phyloP scores from a whole-genome alignment of 139 green algal species.

The Trebouxia sp. region DNA sequence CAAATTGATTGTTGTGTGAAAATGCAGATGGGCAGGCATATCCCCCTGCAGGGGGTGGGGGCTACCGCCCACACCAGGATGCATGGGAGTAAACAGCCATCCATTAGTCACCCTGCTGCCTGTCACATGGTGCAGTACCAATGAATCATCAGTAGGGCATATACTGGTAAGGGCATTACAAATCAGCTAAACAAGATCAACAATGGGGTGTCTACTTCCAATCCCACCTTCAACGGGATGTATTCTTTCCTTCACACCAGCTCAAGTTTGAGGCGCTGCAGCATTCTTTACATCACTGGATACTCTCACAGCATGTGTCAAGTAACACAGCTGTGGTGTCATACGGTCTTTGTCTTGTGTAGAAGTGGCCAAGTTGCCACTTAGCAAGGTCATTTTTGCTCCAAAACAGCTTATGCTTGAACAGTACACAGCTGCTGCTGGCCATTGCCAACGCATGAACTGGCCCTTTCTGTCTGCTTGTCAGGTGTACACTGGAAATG shows the following conservation, averaged over 20 bases:
- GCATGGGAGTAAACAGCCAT: constrained; percentile 34
- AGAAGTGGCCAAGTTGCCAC: too few species aligned
- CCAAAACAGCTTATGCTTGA: not conserved
- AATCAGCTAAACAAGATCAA: too few species aligned
- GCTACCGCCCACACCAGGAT: constrained; percentile 7
- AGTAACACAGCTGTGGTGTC: too few species aligned
- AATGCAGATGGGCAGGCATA: constrained; percentile 9
- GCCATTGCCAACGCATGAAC: not conserved
- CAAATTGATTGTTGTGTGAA: too few species aligned
- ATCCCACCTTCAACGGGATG: too few species aligned
- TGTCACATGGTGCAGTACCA: too few species aligned
- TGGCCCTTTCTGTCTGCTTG: not conserved
- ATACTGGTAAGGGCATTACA: too few species aligned
- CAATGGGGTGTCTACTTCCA: too few species aligned
- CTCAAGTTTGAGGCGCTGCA: too few species aligned
- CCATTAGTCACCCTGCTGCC: not conserved
- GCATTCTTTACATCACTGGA: not conserved
- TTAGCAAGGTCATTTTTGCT: not conserved
- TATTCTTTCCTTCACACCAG: constrained; percentile 11
- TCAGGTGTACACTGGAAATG: constrained; percentile 23
- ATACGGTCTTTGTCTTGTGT: too few species aligned
- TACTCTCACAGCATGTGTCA: too few species aligned
- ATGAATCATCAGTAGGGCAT: too few species aligned
- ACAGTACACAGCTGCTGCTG: not conserved
- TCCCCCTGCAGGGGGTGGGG: not conserved